Percentiles rank a stretch among this genome's conserved stretches.
Evolutionary conservation across 768 basidiomycete genomes (phyloP).

Genomic region (Infundibulicybe gibba): DNA sequence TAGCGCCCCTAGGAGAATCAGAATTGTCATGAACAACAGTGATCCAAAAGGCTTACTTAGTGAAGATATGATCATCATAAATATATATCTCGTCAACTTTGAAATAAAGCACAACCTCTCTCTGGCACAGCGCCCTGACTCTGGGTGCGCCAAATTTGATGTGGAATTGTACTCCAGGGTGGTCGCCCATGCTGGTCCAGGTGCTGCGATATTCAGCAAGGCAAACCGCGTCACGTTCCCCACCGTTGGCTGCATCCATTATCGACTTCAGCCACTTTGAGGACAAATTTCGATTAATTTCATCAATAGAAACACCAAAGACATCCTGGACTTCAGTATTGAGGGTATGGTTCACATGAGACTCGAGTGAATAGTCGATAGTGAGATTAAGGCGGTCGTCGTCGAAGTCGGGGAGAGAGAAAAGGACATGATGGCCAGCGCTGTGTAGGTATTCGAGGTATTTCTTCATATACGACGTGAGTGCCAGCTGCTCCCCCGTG

Average conservation of each 20-base stretch:
- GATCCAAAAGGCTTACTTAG: constrained; percentile 3
- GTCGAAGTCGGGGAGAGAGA: constrained; percentile 19
- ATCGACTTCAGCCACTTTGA: constrained; percentile 8
- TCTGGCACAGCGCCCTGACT: constrained; percentile 12
- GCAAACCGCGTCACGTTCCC: constrained; percentile 7
- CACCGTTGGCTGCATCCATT: constrained; percentile 4
- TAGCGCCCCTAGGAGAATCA: constrained; percentile 1
- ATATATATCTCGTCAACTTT: constrained; percentile 9
- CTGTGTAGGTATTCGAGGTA: constrained; percentile 14
- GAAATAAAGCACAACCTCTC: constrained; percentile 16
- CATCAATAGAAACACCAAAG: constrained; percentile 5
- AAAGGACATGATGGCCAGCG: constrained; percentile 18
- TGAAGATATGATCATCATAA: constrained; percentile 6
- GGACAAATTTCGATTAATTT: constrained; percentile 14
- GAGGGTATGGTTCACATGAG: constrained; percentile 7
- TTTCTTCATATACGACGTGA: constrained; percentile 12
- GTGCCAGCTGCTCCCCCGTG: constrained; percentile 1
- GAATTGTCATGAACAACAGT: neutral
- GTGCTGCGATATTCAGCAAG: constrained; percentile 11
- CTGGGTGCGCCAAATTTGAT: constrained; percentile 13
- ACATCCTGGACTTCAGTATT: constrained; percentile 9
- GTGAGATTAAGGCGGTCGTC: constrained; percentile 6
- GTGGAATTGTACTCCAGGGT: constrained; percentile 14
- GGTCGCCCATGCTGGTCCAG: constrained; percentile 6
- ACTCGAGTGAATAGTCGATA: constrained; percentile 16